Conservation (phyloP, 2,329 filamentous ascomycete genomes). For the Monilinia polystroma region DNA sequence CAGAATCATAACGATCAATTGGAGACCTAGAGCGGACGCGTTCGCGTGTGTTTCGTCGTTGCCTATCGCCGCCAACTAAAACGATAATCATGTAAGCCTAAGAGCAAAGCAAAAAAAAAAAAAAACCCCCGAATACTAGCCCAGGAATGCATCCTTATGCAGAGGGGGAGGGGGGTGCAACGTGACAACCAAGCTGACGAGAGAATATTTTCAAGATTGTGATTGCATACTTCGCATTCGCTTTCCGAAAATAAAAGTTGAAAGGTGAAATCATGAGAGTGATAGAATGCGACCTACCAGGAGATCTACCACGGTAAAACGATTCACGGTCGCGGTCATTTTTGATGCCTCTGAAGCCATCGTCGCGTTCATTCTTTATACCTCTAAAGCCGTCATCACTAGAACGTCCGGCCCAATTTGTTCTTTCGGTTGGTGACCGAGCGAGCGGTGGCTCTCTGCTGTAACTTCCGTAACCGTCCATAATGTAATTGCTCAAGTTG, state of each 20-base stretch:
- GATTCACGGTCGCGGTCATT: conserved; percentile 53
- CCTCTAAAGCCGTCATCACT: conserved; percentile 27
- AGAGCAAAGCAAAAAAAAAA: conserved; percentile 28
- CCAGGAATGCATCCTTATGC: conserved; percentile 1
- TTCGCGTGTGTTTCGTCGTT: conserved; percentile 50
- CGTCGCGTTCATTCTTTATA: conserved; percentile 33
- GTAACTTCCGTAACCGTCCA: conserved; percentile 38
- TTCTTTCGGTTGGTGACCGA: conserved; percentile 40
- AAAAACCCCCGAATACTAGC: conserved; percentile 26
- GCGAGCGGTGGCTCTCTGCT: conserved; percentile 38
- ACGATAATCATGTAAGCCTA: conserved; percentile 18
- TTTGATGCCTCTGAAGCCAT: conserved; percentile 30
- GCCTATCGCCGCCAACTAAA: conserved; percentile 53
- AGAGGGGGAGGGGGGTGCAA: neutral
- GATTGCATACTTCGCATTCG: neutral
- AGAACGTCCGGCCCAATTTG: conserved; percentile 39
- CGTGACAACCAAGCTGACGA: neutral
- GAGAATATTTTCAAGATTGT: neutral
- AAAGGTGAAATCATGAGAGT: neutral
- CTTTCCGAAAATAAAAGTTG: neutral
- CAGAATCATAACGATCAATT: conserved; percentile 76
- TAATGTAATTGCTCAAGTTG: conserved; percentile 25
- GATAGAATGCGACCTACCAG: conserved; percentile 54
- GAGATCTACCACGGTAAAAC: conserved; percentile 67
- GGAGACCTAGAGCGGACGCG: conserved; percentile 68